Conservation (phyloP, 805 yeast genomes). For the Trichomonascus vanleenenianus region DNA sequence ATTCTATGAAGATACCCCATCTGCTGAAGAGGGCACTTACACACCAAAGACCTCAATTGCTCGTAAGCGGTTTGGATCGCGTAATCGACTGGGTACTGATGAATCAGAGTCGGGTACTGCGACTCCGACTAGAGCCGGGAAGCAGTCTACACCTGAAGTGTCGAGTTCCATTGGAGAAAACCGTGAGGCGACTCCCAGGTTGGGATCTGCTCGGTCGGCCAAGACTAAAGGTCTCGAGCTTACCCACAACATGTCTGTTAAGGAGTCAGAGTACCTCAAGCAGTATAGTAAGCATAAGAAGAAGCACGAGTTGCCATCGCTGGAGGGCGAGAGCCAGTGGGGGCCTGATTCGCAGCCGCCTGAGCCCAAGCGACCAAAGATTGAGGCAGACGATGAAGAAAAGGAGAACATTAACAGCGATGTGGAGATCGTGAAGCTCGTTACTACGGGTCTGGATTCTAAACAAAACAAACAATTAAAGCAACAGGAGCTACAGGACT, state of each 20-base stretch:
- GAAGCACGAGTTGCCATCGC: background rate
- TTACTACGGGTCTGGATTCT: conserved; percentile 24
- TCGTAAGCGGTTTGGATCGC: background rate
- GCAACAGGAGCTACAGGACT: conserved; percentile 22
- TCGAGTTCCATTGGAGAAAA: background rate
- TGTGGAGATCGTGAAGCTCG: conserved; percentile 8
- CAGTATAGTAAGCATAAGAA: background rate
- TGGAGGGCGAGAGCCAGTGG: background rate
- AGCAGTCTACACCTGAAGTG: background rate
- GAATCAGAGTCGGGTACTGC: background rate
- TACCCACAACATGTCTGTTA: background rate
- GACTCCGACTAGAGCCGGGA: background rate
- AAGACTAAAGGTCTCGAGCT: background rate
- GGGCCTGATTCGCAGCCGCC: too few relatives aligned
- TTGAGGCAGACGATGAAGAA: background rate
- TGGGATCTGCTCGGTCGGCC: too few relatives aligned
- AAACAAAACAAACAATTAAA: conserved; percentile 10
- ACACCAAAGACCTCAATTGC: background rate
- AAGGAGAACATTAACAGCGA: conserved; percentile 1
- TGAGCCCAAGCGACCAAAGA: background rate
- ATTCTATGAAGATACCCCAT: background rate
- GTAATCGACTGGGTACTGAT: background rate
- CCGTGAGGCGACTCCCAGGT: background rate
- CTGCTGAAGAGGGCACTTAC: background rate
- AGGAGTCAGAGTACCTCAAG: background rate